These are phyloP conservation scores for Simmondsia chinensis DNA, from an alignment of 148 eudicot genomes.

Conservation along the genomic window DNA sequence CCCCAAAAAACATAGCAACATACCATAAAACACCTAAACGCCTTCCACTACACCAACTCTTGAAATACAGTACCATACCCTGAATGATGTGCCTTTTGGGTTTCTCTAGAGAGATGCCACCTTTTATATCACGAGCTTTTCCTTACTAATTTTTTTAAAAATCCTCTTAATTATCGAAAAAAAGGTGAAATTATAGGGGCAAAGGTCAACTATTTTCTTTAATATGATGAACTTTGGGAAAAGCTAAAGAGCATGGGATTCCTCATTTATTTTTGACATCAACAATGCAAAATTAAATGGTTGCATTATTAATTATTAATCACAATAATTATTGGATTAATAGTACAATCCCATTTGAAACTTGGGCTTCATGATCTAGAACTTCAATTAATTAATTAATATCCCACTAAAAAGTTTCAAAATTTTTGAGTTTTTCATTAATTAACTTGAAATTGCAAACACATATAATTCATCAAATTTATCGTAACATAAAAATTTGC, in stretches of 20 bases:
- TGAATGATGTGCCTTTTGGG: too few relatives aligned
- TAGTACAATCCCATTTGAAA: constrained; percentile 22
- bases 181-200: constrained; percentile 10
- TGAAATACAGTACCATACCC: too few relatives aligned
- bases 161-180: too few relatives aligned
- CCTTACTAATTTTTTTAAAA: too few relatives aligned
- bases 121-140: too few relatives aligned
- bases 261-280: constrained; percentile 32
- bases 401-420: constrained; percentile 17
- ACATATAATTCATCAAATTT: constrained; percentile 24
- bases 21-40: too few relatives aligned
- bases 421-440: constrained; percentile 11
- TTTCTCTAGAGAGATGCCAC: too few relatives aligned
- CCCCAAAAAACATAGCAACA: too few relatives aligned
- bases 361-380: too few relatives aligned
- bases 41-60: too few relatives aligned
- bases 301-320: constrained; percentile 3
- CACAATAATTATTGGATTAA: constrained; percentile 12
- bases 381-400: constrained; percentile 7
- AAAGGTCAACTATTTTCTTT: constrained; percentile 35
- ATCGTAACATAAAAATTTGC: constrained; percentile 12
- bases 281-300: constrained; percentile 27
- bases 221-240: constrained; percentile 28
- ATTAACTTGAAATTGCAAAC: constrained; percentile 16
- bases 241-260: constrained; percentile 27